A percentile compares a stretch with the other conserved stretches of the same genome.
Conservation (phyloP, 2,329 filamentous ascomycete species). For the Tetracladium maxilliforme region DNA sequence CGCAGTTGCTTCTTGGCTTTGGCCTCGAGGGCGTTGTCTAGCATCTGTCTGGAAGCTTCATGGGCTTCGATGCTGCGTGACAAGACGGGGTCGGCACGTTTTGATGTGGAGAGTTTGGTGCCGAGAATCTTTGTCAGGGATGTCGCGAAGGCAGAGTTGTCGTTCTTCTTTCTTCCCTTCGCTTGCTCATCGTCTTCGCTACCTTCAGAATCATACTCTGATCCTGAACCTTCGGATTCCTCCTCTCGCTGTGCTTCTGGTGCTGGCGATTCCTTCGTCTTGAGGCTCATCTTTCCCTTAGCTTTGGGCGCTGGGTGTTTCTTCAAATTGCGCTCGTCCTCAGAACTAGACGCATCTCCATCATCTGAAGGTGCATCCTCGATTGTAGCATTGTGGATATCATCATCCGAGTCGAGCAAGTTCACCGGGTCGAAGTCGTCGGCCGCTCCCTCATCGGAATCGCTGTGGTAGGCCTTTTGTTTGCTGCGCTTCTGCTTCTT, state of each 20-base stretch:
- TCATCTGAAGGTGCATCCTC: constrained; percentile 9
- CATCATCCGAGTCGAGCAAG: constrained; percentile 26
- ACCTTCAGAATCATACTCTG: constrained; percentile 18
- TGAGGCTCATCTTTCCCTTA: constrained; percentile 20
- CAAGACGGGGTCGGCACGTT: constrained; percentile 81
- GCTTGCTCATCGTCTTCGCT: constrained; percentile 24
- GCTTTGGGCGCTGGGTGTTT: constrained; percentile 13
- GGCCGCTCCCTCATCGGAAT: constrained; percentile 35
- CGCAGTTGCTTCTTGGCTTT: constrained; percentile 69
- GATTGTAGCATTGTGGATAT: constrained; percentile 15
- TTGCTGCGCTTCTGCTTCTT: constrained; percentile 50
- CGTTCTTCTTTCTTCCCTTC: constrained; percentile 63
- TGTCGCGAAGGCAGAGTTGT: constrained; percentile 79
- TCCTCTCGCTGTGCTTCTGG: constrained; percentile 9
- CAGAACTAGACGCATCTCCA: constrained; percentile 10
- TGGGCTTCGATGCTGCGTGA: constrained; percentile 65
- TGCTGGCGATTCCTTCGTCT: constrained; percentile 11
- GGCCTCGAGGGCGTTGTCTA: constrained; percentile 65
- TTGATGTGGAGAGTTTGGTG: constrained; percentile 71
- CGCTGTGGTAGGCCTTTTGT: constrained; percentile 47
- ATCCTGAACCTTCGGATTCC: constrained; percentile 17
- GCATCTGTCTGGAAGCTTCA: constrained; percentile 55
- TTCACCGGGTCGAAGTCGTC: constrained; percentile 32
- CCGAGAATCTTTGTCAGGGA: constrained; percentile 87
- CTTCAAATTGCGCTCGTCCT: constrained; percentile 8